Conservation (phyloP, 257 asterid genomes). For the Coffea eugenioides region DNA sequence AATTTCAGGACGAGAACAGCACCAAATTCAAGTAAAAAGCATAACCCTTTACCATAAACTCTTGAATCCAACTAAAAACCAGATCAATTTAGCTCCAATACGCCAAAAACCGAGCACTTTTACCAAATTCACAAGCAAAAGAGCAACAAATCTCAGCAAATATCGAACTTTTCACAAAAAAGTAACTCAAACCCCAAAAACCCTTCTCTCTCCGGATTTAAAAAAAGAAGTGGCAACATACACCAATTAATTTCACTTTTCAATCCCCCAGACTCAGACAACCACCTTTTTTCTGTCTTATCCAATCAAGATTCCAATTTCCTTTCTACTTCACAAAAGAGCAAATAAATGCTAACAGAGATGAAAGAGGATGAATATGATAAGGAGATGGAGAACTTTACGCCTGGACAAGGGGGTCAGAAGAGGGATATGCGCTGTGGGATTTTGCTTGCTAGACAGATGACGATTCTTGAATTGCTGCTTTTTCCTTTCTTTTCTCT, state of each 20-base stretch:
- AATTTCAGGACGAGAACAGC: neutral
- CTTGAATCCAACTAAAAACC: constrained; percentile 1
- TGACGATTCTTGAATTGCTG: neutral
- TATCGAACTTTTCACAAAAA: neutral
- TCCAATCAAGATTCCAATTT: neutral
- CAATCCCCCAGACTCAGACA: constrained; percentile 9
- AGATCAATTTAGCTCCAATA: neutral
- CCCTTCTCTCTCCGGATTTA: neutral
- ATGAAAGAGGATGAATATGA: constrained; percentile 1
- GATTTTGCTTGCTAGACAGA: neutral
- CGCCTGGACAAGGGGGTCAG: constrained; percentile 5
- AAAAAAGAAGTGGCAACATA: neutral
- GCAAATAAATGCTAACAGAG: neutral
- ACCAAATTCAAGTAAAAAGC: constrained; percentile 10
- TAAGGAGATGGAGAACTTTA: constrained; percentile 17
- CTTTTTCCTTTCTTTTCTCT: neutral
- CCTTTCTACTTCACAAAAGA: constrained; percentile 1
- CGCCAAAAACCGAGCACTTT: neutral
- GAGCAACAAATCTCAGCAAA: neutral
- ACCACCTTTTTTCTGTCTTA: neutral
- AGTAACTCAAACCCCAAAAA: neutral
- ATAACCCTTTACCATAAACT: neutral
- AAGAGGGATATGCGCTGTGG: neutral
- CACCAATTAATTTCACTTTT: neutral
- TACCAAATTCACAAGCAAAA: neutral